Percentiles rank a stretch among this genome's conserved stretches.
phyloP scores from a whole-genome alignment of 2,329 filamentous ascomycete genomes.

The Hymenotorrendiella dingleyae region DNA sequence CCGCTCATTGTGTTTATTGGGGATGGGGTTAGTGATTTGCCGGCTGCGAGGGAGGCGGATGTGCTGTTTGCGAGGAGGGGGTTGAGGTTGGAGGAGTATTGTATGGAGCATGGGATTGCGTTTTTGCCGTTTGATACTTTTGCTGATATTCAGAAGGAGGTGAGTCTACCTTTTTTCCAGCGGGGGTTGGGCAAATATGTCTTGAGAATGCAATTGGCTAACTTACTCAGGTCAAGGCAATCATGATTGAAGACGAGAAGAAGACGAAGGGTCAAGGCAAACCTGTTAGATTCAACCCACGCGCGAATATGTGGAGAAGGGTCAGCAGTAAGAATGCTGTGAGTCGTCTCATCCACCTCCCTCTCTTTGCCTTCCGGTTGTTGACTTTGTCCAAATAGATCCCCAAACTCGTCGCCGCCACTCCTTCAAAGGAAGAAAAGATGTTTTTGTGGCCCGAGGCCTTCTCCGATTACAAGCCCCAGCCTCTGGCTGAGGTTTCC shows the following conservation, averaged over 20 bases:
- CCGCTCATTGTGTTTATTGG: conserved; percentile 66
- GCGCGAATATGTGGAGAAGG: conserved; percentile 62
- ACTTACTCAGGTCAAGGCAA: no score
- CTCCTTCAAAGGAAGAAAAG: conserved; percentile 52
- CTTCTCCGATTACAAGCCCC: conserved; percentile 39
- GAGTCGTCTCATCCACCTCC: no score
- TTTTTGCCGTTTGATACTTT: conserved; percentile 62
- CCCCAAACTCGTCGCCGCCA: conserved; percentile 43
- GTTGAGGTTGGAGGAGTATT: conserved; percentile 60
- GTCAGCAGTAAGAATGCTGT: conserved; percentile 51
- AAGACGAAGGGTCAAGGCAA: conserved; percentile 55
- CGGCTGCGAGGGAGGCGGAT: conserved; percentile 60
- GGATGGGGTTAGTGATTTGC: conserved; percentile 62
- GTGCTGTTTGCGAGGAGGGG: conserved; percentile 63
- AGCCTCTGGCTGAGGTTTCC: conserved; percentile 16
- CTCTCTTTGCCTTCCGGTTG: not conserved
- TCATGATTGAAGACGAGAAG: conserved; percentile 53
- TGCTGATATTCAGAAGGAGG: conserved; percentile 56
- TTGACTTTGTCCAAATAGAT: conserved; percentile 22
- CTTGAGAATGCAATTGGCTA: no score
- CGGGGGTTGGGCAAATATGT: no score
- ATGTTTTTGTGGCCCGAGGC: conserved; percentile 58
- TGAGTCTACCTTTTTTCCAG: no score
- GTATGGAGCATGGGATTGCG: conserved; percentile 52
- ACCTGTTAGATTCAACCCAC: conserved; percentile 58